Percentiles rank a stretch among this genome's conserved stretches.
phyloP scores from a whole-genome alignment of 257 asterid genomes.

The Jaltomata sinuosa region DNA sequence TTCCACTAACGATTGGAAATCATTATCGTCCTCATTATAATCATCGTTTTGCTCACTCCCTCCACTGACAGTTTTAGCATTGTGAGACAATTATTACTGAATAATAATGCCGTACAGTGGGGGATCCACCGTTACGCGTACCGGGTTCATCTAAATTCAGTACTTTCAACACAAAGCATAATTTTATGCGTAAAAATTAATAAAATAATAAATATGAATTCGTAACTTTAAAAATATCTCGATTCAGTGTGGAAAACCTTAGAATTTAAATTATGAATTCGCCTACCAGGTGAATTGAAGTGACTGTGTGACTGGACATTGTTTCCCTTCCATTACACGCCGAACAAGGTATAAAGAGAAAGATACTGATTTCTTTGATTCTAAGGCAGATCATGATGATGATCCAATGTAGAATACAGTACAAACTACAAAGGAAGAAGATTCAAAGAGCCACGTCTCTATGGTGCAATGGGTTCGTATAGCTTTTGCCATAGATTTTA shows the following conservation, averaged over 20 bases:
- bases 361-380: background rate
- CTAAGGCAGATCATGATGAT: background rate
- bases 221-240: background rate
- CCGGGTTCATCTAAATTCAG: background rate
- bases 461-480: too few relatives aligned
- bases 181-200: background rate
- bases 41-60: background rate
- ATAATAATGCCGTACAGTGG: background rate
- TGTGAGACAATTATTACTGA: background rate
- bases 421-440: background rate
- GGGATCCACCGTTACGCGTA: fast-evolving
- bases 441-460: background rate
- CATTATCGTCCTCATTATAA: background rate
- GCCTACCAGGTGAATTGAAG: background rate
- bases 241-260: fast-evolving
- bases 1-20: background rate
- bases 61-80: background rate
- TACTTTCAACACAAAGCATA: background rate
- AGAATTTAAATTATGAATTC: background rate
- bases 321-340: background rate
- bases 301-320: background rate
- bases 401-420: background rate
- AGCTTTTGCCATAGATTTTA: too few relatives aligned
- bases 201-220: background rate
- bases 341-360: background rate